Conservation (phyloP, 73 alveolate genomes). For the Paramecium primaurelia region DNA sequence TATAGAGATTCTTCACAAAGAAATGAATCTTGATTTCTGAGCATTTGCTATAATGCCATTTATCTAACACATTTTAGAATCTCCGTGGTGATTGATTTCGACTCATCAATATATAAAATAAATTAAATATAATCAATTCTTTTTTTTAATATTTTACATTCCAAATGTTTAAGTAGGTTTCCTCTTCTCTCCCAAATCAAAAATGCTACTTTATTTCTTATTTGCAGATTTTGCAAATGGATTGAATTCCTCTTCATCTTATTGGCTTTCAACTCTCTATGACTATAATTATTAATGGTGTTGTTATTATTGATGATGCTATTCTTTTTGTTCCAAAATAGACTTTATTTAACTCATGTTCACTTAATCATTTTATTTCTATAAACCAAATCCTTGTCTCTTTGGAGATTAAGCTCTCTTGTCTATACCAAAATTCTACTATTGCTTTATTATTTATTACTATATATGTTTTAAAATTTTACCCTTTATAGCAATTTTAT, state of each 20-base stretch:
- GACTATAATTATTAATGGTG: background rate
- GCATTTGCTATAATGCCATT: slow-evolving; percentile 32
- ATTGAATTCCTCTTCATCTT: background rate
- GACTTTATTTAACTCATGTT: background rate
- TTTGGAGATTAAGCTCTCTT: background rate
- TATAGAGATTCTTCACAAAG: background rate
- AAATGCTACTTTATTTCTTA: background rate
- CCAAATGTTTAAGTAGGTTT: background rate
- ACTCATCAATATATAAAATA: background rate
- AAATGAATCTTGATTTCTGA: slow-evolving; percentile 35
- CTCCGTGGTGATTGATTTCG: background rate
- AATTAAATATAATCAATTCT: background rate
- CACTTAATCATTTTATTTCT: background rate
- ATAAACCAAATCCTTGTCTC: background rate
- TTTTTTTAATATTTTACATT: background rate
- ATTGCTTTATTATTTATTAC: background rate
- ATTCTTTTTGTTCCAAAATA: background rate
- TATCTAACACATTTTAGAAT: background rate
- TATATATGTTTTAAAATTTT: background rate
- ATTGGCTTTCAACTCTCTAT: background rate
- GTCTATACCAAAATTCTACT: background rate
- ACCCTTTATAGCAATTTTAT: background rate
- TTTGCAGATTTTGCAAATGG: background rate
- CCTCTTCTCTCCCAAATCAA: background rate
- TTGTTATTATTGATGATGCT: background rate